Conservation (phyloP, 2,329 filamentous ascomycete genomes). For the Orbilia oligospora region DNA sequence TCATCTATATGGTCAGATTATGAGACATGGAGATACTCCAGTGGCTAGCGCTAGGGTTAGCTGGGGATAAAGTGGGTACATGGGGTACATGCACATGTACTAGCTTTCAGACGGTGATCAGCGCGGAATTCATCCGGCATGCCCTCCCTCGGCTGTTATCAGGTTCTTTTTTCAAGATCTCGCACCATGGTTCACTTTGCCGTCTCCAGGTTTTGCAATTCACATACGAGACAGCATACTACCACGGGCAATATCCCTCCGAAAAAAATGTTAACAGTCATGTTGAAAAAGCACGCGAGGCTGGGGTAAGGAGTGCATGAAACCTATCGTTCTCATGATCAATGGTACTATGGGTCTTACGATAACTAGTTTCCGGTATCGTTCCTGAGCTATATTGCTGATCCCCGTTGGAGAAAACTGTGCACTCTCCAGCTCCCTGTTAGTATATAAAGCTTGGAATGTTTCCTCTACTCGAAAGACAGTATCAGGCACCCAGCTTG, state of each 20-base stretch:
- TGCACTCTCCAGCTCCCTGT: constrained; percentile 41
- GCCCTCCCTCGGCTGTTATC: constrained; percentile 56
- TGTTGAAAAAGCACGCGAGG: constrained; percentile 23
- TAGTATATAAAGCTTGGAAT: constrained; percentile 44
- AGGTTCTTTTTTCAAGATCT: constrained; percentile 24
- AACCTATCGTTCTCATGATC: constrained; percentile 47
- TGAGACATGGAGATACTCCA: constrained; percentile 44
- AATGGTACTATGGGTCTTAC: constrained; percentile 25
- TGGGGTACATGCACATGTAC: constrained; percentile 20
- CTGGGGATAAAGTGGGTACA: constrained; percentile 1
- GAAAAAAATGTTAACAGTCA: constrained; percentile 22
- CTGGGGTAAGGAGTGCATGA: constrained; percentile 38
- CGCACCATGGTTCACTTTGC: constrained; percentile 23
- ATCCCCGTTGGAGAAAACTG: constrained; percentile 32
- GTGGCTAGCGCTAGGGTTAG: not conserved
- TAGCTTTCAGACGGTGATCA: constrained; percentile 40
- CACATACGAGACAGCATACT: too few relatives aligned
- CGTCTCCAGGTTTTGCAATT: constrained; percentile 28
- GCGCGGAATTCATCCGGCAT: constrained; percentile 51
- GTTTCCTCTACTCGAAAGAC: constrained; percentile 22
- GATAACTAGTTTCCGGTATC: constrained; percentile 33
- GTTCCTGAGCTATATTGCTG: constrained; percentile 30
- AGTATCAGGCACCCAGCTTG: constrained; percentile 43
- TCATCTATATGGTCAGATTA: constrained; percentile 28
- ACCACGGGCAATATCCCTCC: constrained; percentile 53